A percentile compares a stretch with the other conserved stretches of the same genome.
Evolutionary conservation across 345 rosid species (phyloP).

Genomic region (Arabidopsis thaliana): DNA sequence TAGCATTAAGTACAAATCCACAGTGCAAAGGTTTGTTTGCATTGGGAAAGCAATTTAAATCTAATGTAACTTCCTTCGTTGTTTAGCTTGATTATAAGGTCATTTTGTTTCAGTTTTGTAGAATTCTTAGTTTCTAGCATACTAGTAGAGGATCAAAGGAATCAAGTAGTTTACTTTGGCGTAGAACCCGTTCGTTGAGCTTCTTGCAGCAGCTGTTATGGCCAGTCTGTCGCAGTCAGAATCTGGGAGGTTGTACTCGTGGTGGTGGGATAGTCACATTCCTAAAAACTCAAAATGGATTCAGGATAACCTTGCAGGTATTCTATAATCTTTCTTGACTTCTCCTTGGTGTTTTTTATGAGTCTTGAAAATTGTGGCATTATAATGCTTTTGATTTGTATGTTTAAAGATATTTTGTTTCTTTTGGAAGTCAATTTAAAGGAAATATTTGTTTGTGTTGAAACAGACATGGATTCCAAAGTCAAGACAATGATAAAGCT

Average conservation of each 20-base stretch:
- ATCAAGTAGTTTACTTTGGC: conserved; percentile 11
- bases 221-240: conserved; percentile 57
- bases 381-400: background rate
- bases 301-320: conserved; percentile 96
- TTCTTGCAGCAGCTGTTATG: conserved; percentile 58
- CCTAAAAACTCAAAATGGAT: conserved; percentile 99
- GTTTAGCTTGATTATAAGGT: too few relatives aligned
- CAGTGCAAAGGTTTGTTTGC: conserved; percentile 32
- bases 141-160: background rate
- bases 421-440: conserved; percentile 7
- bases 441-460: conserved; percentile 3
- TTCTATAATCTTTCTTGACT: background rate
- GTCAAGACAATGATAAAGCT: conserved; percentile 97
- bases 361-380: background rate
- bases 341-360: background rate
- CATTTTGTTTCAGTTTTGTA: conserved; percentile 32
- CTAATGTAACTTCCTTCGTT: background rate
- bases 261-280: conserved; percentile 99
- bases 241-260: conserved; percentile 74
- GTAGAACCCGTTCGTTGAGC: background rate
- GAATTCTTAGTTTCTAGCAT: conserved; percentile 5
- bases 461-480: conserved; percentile 88
- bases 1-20: conserved; percentile 2
- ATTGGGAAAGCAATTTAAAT: conserved; percentile 4
- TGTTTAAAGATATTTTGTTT: conserved; percentile 7